Percentiles rank a stretch among this genome's conserved stretches.
These are phyloP conservation scores for Cytospora paraplurivora DNA, from an alignment of 2,329 filamentous ascomycete genomes.

Conservation along the genomic window DNA sequence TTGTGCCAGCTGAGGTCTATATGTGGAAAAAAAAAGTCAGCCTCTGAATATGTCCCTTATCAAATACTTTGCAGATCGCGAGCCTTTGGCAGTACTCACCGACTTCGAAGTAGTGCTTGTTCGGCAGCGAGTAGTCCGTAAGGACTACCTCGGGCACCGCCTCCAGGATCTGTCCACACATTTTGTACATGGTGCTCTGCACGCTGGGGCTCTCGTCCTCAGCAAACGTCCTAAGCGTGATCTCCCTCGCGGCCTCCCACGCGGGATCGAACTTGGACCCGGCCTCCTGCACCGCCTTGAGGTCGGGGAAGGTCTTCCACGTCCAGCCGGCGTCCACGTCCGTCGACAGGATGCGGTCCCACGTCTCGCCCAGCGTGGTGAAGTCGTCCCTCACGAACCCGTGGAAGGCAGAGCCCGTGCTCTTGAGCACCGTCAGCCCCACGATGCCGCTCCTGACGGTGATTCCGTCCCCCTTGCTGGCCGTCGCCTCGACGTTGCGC, in stretches of 20 bases:
- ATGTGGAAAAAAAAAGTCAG: slow-evolving; percentile 17
- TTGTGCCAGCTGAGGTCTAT: slow-evolving; percentile 96
- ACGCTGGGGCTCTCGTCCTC: slow-evolving; percentile 90
- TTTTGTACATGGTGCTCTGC: slow-evolving; percentile 98
- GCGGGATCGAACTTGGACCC: slow-evolving; percentile 74
- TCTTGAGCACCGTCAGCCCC: slow-evolving; percentile 89
- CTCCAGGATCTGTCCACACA: slow-evolving; percentile 84
- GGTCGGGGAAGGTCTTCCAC: slow-evolving; percentile 71
- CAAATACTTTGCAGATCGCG: background rate
- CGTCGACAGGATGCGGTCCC: slow-evolving; percentile 94
- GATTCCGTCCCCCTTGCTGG: slow-evolving; percentile 70
- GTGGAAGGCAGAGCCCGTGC: slow-evolving; percentile 94
- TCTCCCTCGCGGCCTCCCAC: slow-evolving; percentile 74
- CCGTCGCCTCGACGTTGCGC: slow-evolving; percentile 74
- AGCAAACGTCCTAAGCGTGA: slow-evolving; percentile 91
- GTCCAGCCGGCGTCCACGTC: slow-evolving; percentile 86
- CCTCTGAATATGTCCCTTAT: background rate
- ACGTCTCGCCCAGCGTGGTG: slow-evolving; percentile 86
- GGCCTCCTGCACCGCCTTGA: slow-evolving; percentile 68
- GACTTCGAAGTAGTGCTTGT: slow-evolving; percentile 99
- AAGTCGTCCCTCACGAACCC: slow-evolving; percentile 92
- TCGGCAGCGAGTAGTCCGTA: slow-evolving; percentile 84
- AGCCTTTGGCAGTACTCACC: slow-evolving; percentile 54
- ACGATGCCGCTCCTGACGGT: slow-evolving; percentile 76
- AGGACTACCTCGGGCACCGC: slow-evolving; percentile 70